Percentiles rank a stretch among this genome's conserved stretches.
These are phyloP conservation scores for Leccinum variicolor DNA, from an alignment of 768 basidiomycete genomes.

Conservation along the genomic window DNA sequence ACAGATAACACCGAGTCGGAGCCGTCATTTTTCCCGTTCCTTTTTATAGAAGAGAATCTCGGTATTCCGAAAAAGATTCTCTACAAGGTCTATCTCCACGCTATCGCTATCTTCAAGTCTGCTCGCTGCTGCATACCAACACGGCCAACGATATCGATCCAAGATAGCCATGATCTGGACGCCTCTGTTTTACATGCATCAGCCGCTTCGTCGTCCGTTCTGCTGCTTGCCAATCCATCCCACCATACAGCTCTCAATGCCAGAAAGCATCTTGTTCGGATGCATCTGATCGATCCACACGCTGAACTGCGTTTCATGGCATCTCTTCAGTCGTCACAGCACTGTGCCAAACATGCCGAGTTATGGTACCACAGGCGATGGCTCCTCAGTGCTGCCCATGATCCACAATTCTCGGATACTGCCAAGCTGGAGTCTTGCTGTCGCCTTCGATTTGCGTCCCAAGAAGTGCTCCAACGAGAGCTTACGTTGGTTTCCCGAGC, in stretches of 20 bases:
- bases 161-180: slow-evolving; percentile 2
- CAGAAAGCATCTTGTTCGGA: slow-evolving; percentile 51
- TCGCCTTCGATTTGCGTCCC: slow-evolving; percentile 28
- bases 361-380: slow-evolving; percentile 72
- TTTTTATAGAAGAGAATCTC: slow-evolving; percentile 55
- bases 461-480: slow-evolving; percentile 41
- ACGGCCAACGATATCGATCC: neutral
- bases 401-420: slow-evolving; percentile 2
- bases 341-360: slow-evolving; percentile 62
- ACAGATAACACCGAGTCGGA: slow-evolving; percentile 15
- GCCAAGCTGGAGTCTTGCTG: neutral
- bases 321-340: slow-evolving; percentile 48
- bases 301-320: slow-evolving; percentile 47
- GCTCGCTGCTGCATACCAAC: slow-evolving; percentile 13
- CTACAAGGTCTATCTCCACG: slow-evolving; percentile 47
- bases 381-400: slow-evolving; percentile 44
- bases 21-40: slow-evolving; percentile 41
- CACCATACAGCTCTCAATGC: slow-evolving; percentile 66
- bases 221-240: slow-evolving; percentile 66
- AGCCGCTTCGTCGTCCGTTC: slow-evolving; percentile 39
- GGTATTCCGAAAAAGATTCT: slow-evolving; percentile 63
- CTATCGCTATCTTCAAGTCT: slow-evolving; percentile 35
- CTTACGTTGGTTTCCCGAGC: slow-evolving; percentile 45
- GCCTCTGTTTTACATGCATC: slow-evolving; percentile 15
- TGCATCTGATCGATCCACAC: slow-evolving; percentile 33